phyloP scores from a whole-genome alignment of 2,329 filamentous ascomycete genomes.

The Aspergillus puulaauensis region DNA sequence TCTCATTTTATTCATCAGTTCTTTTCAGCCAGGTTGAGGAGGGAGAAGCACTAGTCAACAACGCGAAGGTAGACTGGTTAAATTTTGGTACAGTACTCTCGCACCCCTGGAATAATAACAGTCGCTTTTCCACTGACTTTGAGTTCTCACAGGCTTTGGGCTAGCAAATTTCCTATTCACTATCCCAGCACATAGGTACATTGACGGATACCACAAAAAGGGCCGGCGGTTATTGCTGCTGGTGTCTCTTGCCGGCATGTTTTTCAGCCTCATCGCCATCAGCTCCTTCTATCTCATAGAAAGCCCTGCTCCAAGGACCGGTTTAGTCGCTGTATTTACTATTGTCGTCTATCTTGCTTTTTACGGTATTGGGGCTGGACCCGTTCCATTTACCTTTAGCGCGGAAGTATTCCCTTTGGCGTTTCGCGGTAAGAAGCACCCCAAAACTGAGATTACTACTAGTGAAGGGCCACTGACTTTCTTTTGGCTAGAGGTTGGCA shows the following conservation, averaged over 20 bases:
- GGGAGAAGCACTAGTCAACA: neutral
- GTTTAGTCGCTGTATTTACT: slow-evolving; percentile 22
- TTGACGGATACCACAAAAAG: slow-evolving; percentile 14
- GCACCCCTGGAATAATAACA: too few species aligned
- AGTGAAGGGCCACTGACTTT: too few species aligned
- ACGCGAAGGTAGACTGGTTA: slow-evolving; percentile 17
- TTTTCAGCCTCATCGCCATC: slow-evolving; percentile 24
- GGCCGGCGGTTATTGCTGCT: slow-evolving; percentile 28
- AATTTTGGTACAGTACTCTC: slow-evolving; percentile 19
- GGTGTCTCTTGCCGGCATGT: slow-evolving; percentile 28
- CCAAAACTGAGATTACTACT: too few species aligned
- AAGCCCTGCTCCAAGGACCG: slow-evolving; percentile 12
- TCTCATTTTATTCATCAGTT: slow-evolving; percentile 29
- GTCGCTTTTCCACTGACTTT: neutral
- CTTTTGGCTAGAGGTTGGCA: slow-evolving; percentile 13
- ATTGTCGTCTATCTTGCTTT: slow-evolving; percentile 40
- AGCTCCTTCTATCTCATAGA: slow-evolving; percentile 23
- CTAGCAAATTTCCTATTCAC: slow-evolving; percentile 31
- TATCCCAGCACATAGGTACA: slow-evolving; percentile 27
- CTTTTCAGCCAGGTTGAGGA: neutral
- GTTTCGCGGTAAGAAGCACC: slow-evolving; percentile 17
- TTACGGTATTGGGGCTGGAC: slow-evolving; percentile 47
- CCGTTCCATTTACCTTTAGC: slow-evolving; percentile 25
- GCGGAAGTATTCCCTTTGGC: slow-evolving; percentile 25
- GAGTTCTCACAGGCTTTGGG: slow-evolving; percentile 21